A percentile compares a stretch with the other conserved stretches of the same genome.
Evolutionary conservation across 2,329 filamentous ascomycete species (phyloP).

Genomic region (Neurospora sp.): DNA sequence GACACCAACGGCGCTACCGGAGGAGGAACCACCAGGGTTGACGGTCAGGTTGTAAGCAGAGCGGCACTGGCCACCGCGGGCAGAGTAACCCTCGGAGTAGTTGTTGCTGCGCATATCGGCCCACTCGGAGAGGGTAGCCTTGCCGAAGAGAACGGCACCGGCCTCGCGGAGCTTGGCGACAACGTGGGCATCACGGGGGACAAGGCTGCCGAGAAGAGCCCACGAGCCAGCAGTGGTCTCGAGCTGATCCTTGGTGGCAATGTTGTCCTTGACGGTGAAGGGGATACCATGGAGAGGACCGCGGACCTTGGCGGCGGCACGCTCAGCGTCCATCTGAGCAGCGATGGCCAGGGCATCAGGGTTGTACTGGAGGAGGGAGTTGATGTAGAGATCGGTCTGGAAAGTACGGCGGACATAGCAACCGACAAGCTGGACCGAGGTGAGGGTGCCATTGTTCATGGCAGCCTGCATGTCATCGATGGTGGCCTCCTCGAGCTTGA

Average conservation of each 20-base stretch:
- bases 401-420: slow-evolving; percentile 53
- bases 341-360: slow-evolving; percentile 58
- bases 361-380: slow-evolving; percentile 55
- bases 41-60: slow-evolving; percentile 11
- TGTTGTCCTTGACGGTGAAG: slow-evolving; percentile 66
- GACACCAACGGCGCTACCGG: slow-evolving; percentile 10
- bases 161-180: slow-evolving; percentile 51
- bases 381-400: slow-evolving; percentile 56
- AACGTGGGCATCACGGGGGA: slow-evolving; percentile 58
- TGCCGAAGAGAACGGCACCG: slow-evolving; percentile 60
- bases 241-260: slow-evolving; percentile 58
- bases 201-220: slow-evolving; percentile 54
- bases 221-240: slow-evolving; percentile 64
- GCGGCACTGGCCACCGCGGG: slow-evolving; percentile 9
- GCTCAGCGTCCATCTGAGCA: slow-evolving; percentile 47
- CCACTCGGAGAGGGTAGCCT: slow-evolving; percentile 64
- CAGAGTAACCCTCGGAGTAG: slow-evolving; percentile 53
- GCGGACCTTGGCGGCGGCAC: slow-evolving; percentile 42
- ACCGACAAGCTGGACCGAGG: slow-evolving; percentile 44
- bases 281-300: slow-evolving; percentile 64
- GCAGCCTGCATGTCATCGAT: slow-evolving; percentile 56
- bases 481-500: slow-evolving; percentile 57
- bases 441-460: slow-evolving; percentile 44
- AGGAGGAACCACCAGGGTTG: slow-evolving; percentile 10
- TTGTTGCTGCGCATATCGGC: slow-evolving; percentile 59